A percentile compares a stretch with the other conserved stretches of the same genome.
phyloP scores from a whole-genome alignment of 768 basidiomycete species.

The Hemileccinum rubropunctum region DNA sequence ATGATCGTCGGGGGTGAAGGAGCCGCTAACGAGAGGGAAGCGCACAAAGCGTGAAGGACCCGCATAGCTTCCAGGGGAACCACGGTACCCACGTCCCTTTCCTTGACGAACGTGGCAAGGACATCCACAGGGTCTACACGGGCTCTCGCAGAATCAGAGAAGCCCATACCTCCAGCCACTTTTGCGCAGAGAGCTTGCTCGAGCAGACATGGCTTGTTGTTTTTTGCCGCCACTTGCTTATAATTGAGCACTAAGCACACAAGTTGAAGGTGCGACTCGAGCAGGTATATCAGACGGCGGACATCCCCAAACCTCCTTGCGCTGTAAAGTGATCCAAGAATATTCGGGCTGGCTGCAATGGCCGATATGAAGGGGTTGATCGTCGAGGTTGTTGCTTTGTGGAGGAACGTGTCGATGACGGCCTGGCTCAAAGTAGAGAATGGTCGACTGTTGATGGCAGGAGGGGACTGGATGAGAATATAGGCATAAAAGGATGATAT shows the following conservation, averaged over 20 bases:
- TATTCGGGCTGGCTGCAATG: conserved; percentile 58
- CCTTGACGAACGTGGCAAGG: conserved; percentile 63
- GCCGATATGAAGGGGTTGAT: conserved; percentile 77
- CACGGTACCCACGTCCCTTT: conserved; percentile 54
- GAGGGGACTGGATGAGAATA: conserved; percentile 62
- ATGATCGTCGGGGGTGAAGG: conserved; percentile 71
- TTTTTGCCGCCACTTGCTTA: conserved; percentile 49
- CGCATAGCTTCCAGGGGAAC: conserved; percentile 67
- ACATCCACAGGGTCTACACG: conserved; percentile 74
- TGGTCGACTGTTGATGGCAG: conserved; percentile 50
- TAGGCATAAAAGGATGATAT: conserved; percentile 65
- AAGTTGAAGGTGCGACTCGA: conserved; percentile 65
- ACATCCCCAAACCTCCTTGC: conserved; percentile 70
- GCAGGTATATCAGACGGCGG: conserved; percentile 60
- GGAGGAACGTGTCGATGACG: conserved; percentile 68
- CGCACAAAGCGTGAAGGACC: conserved; percentile 64
- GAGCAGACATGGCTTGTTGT: conserved; percentile 57
- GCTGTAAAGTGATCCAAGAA: conserved; percentile 57
- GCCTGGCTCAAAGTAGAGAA: conserved; percentile 59
- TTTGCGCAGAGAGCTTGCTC: conserved; percentile 75
- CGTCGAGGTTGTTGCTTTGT: conserved; percentile 73
- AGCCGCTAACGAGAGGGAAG: conserved; percentile 58
- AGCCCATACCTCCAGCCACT: conserved; percentile 45
- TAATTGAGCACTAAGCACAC: conserved; percentile 59
- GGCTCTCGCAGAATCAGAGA: conserved; percentile 43